Base-by-base conservation (phyloP, 345 rosid species). In the Excoecaria cochinchinensis region DNA sequence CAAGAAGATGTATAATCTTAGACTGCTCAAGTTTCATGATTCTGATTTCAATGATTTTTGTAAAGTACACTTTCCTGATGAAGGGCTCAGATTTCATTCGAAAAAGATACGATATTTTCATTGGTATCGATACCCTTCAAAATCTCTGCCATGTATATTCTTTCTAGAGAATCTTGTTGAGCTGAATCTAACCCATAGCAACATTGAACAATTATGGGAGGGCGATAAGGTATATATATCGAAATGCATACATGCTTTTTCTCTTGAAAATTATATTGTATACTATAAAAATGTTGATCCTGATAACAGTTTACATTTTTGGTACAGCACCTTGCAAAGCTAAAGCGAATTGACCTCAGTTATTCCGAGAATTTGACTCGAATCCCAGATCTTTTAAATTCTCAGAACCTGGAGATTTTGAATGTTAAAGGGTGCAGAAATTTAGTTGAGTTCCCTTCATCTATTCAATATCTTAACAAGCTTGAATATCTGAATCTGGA, bases 21-120 rank as follows among this genome's bases (percentile, higher is more conserved):
- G 57, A 69, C 55, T 69, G 59, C 73, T 69, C 59, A 52, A 52
- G 40, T 69, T 69, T 6, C 47, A 63, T 63, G 47, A 38, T 63
- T 16, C 67, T 38, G 67, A 63, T 15, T 63, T 63, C 39, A 4
- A 39, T 38, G 21, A 63, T 39, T 59, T 57, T 59, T 63, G 22
- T 17, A 58, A 58, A 72, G 14, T 72, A 14, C 15, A 7, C 24
- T 50, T 72, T 59, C 78, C 64, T 42, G 19, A 9, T 42, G 36
- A 9, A 31, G 57, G 51, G 3, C 44, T 75, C 42, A 3, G 3
- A 25, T 42, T 17, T 24, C 65, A 40, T 10, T 15, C 72, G 1
- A 24, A 42, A 40, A 51, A 75, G 66, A 14, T 75, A 31, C 59
- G 66, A 19, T 55, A 66, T 67, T 65, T 75, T 24, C 14, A 44